Evolutionary conservation across 2,329 filamentous ascomycete species (phyloP), one percentile per base, ranked within the genome.

Genomic region (Aspergillus arachidicola): DNA sequence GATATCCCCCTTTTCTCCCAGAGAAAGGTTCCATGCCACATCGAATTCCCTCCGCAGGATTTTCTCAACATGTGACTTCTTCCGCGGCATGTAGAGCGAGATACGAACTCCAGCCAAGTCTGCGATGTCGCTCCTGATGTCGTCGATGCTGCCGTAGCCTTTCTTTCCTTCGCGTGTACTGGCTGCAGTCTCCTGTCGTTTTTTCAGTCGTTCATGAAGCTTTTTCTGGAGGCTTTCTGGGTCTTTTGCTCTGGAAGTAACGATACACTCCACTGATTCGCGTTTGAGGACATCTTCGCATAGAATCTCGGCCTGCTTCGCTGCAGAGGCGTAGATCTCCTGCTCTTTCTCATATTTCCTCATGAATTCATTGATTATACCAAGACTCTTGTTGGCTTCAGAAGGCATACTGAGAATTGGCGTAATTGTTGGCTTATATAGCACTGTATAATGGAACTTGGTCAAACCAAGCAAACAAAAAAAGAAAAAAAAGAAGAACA

Each of bases 31-130:
- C 36, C 26, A 45, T 46, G 21, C 9, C 19, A 34, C 32, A 19
- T 23, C 21, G 5, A 60, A 43, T 45, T 30, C 48, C 6, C 30
- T 19, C 9, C 38, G 14, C 6, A 54, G 12, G 12, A 61, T 55
- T 9, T 23, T 34, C 23, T 26, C 51, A 14, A 58, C 62, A 21
- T 28, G 45, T 9, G 23, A 14, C 12, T 56, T 45, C 2, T 68
- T 50, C 5, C 23, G 21, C 6, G 65, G 58, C 19, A 58, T 60
- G 36, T 63, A 62, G 6, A 67, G 28, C 23, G 43, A 43, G 28
- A 68, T 64, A 1, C 63, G 63, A 19, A 68, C 65, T 6, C 65
- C 62, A 14, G 61, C 60, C 9, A 67, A 46, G 36, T 68, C 66
- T 21, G 45, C 46, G 12, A 68, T 61, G 21, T 65, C 63, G n/a